Percentiles rank a stretch among this genome's conserved stretches.
Evolutionary conservation across 2,329 filamentous ascomycete species (phyloP).

Genomic region (Herpotrichia juniperi): DNA sequence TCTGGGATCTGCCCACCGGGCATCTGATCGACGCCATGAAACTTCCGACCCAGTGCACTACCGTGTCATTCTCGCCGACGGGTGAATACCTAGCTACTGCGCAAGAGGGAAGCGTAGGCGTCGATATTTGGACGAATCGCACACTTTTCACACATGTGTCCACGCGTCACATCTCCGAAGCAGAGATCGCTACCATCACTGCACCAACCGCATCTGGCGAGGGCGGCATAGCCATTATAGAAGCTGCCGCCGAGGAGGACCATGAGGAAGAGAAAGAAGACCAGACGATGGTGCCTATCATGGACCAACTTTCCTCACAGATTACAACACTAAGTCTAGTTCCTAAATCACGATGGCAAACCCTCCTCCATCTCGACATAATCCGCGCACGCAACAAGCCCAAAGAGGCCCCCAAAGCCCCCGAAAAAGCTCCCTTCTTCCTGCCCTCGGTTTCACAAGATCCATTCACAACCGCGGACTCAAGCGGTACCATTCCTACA

Average conservation of each 20-base stretch:
- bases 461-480: constrained; percentile 18
- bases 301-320: constrained; percentile 81
- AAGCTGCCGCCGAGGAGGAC: constrained; percentile 72
- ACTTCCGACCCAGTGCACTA: constrained; percentile 77
- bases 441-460: constrained; percentile 68
- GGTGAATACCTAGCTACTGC: constrained; percentile 95
- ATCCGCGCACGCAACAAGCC: constrained; percentile 94
- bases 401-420: constrained; percentile 85
- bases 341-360: constrained; percentile 92
- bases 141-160: constrained; percentile 88
- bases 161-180: constrained; percentile 81
- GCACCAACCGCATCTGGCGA: constrained; percentile 83
- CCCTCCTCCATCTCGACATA: constrained; percentile 85
- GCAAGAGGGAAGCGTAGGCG: constrained; percentile 79
- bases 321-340: constrained; percentile 90
- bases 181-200: constrained; percentile 69
- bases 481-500: constrained; percentile 14
- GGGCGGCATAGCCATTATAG: constrained; percentile 74
- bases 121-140: constrained; percentile 97
- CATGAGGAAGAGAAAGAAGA: constrained; percentile 54
- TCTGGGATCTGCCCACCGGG: constrained; percentile 96
- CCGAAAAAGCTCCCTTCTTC: constrained; percentile 96
- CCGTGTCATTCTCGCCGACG: constrained; percentile 84
- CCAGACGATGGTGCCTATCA: constrained; percentile 50
- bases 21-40: constrained; percentile 93